Evolutionary conservation across 2,329 filamentous ascomycete genomes (phyloP).

Genomic region (Xenosphaeropsis pyriputrescens): DNA sequence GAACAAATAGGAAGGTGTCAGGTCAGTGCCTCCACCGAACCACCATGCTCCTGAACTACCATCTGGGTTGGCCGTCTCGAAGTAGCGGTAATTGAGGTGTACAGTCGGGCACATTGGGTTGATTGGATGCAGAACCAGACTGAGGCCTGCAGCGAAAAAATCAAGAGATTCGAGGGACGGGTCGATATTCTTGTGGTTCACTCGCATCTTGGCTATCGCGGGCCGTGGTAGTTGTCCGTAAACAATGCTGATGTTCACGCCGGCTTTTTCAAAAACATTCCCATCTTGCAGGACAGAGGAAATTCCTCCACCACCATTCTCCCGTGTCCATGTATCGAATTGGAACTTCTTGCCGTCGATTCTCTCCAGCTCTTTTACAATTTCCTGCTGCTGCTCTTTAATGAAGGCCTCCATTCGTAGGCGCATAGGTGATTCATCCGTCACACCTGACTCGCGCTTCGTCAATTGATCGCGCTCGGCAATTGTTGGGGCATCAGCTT

Average conservation of each 20-base stretch:
- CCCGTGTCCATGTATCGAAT: slow-evolving; percentile 74
- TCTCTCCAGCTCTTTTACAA: slow-evolving; percentile 68
- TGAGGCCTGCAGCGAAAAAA: slow-evolving; percentile 91
- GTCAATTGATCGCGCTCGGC: slow-evolving; percentile 72
- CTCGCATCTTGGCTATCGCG: slow-evolving; percentile 85
- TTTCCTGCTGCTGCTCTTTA: slow-evolving; percentile 79
- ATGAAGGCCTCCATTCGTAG: slow-evolving; percentile 96
- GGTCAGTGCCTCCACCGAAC: slow-evolving; percentile 91
- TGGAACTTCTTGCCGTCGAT: slow-evolving; percentile 75
- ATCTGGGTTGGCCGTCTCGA: slow-evolving; percentile 81
- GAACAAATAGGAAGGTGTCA: slow-evolving; percentile 89
- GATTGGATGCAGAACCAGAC: slow-evolving; percentile 80
- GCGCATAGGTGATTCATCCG: slow-evolving; percentile 78
- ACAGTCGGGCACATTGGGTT: slow-evolving; percentile 98
- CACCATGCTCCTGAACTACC: slow-evolving; percentile 83
- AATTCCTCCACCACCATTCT: slow-evolving; percentile 82
- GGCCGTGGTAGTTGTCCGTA: slow-evolving; percentile 80
- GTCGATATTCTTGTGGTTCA: slow-evolving; percentile 82
- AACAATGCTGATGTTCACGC: slow-evolving; percentile 88
- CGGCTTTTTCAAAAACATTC: slow-evolving; percentile 94
- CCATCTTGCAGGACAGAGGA: slow-evolving; percentile 93
- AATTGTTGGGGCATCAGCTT: slow-evolving; percentile 52
- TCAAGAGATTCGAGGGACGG: slow-evolving; percentile 67
- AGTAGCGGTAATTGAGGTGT: slow-evolving; percentile 97
- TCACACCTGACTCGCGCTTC: slow-evolving; percentile 66